phyloP scores from a whole-genome alignment of 2,329 filamentous ascomycete genomes.

The Aureobasidium sp. region DNA sequence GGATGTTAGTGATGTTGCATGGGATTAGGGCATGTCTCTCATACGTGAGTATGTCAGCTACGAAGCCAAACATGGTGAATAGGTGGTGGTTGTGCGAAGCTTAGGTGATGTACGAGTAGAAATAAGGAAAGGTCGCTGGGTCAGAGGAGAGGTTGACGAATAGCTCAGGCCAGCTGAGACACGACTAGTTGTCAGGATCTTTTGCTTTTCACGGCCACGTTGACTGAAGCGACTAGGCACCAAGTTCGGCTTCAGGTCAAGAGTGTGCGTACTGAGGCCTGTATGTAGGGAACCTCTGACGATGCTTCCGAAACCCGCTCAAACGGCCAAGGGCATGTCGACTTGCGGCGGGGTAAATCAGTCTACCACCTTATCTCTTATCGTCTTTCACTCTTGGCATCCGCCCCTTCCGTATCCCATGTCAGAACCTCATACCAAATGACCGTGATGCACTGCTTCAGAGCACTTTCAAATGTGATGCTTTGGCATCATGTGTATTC shows the following conservation, averaged over 20 bases:
- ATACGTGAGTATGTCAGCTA: slow-evolving; percentile 70
- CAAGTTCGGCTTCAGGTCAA: background rate
- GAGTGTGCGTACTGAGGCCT: background rate
- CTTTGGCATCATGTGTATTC: background rate
- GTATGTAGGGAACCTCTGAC: background rate
- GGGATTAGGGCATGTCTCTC: slow-evolving; percentile 28
- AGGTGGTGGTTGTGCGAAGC: background rate
- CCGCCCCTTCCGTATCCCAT: background rate
- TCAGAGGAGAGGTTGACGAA: background rate
- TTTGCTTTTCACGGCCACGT: background rate
- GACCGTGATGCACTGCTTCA: background rate
- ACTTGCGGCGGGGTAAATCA: background rate
- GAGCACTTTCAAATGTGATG: background rate
- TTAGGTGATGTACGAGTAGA: background rate
- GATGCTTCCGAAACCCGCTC: background rate
- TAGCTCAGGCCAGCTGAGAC: slow-evolving; percentile 3
- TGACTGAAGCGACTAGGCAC: background rate
- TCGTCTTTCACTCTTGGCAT: background rate
- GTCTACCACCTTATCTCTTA: background rate
- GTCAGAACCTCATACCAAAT: background rate
- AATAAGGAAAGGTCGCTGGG: background rate
- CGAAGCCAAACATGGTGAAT: slow-evolving; percentile 60
- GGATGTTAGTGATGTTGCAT: background rate
- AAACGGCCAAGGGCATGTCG: background rate
- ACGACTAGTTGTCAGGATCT: background rate